Evolutionary conservation across 1,284 basidiomycete genomes (phyloP), one percentile per base, ranked within the genome.

Genomic region (Ceratobasidium sp.): DNA sequence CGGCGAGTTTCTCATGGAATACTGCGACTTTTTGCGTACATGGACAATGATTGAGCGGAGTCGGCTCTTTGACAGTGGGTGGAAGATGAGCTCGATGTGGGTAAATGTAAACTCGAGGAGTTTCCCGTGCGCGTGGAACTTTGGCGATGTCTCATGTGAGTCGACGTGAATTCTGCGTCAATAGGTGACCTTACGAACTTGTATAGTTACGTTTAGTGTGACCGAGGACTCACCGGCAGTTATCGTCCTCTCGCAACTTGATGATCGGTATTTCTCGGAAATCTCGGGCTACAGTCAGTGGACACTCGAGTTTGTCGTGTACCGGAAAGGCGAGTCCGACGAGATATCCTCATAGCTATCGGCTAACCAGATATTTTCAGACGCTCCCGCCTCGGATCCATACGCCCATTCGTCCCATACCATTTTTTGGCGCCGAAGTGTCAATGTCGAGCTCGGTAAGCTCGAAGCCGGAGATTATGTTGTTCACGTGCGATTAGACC

Each of bases 1-100:
- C 69, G 84, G 84, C 1, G 78, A 83, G 55, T 86, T 86, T 69
- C 78, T 86, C 6, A 85, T 86, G 84, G 84, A 86, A 75, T 86
- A 85, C 74, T 74, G 76, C 15, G 84, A 86, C 65, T 86, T 85
- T 73, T 74, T 86, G 42, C 74, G 77, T 0, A 78, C 76, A 20
- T 86, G 82, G 79, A 78, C 80, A 12, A 74, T 78, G 34, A 78
- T 86, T 3, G 82, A 85, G 55, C 76, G 82, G 8, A 83, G 81
- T 1, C 76, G 79, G 29, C 74, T 86, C 5, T 84, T 85, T 71
- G 83, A 85, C 71, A 75, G 78, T 0, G 77, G 74, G 3, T 86
- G 84, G 84, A 77, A 80, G 12, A 80, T 84, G 78, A 81, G 81
- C 8, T 82, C 80, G 15, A 78, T 83, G 34, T 85, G 84, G 83